Evolutionary conservation across 1,139 yeast genomes (phyloP).

Genomic region (Zygoascus sp.): DNA sequence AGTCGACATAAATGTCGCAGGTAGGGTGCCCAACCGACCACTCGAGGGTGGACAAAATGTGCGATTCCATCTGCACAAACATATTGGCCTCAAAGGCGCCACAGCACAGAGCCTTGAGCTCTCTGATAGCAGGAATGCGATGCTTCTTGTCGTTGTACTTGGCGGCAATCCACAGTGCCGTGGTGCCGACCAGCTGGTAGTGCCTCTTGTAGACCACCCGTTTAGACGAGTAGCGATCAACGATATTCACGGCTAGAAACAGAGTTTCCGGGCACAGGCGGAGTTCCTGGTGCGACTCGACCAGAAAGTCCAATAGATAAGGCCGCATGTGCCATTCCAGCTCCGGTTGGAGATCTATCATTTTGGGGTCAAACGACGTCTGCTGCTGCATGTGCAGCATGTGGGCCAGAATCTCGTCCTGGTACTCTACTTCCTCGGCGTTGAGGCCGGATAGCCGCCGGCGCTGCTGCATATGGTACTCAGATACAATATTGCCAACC

Average conservation of each 20-base stretch:
- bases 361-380: constrained; percentile 39
- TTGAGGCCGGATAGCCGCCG: background rate
- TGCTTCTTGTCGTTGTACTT: constrained; percentile 87
- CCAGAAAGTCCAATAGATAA: constrained; percentile 70
- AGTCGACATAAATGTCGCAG: constrained; percentile 34
- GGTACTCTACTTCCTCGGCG: constrained; percentile 31
- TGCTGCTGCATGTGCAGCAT: constrained; percentile 32
- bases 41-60: constrained; percentile 74
- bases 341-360: constrained; percentile 91
- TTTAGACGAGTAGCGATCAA: constrained; percentile 87
- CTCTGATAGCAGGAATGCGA: constrained; percentile 75
- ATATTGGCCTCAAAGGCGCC: constrained; percentile 81
- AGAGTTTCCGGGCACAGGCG: constrained; percentile 74
- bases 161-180: constrained; percentile 93
- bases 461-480: constrained; percentile 1
- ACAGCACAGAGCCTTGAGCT: constrained; percentile 74
- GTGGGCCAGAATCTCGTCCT: constrained; percentile 35
- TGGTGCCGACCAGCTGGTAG: constrained; percentile 87
- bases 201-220: constrained; percentile 90
- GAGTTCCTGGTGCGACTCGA: constrained; percentile 77
- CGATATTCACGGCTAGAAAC: constrained; percentile 71
- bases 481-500: constrained; percentile 5
- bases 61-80: constrained; percentile 95
- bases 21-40: constrained; percentile 72
- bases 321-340: constrained; percentile 93